Base-by-base conservation (phyloP, 1,139 yeast genomes). In the Scheffersomyces parashehatae region DNA sequence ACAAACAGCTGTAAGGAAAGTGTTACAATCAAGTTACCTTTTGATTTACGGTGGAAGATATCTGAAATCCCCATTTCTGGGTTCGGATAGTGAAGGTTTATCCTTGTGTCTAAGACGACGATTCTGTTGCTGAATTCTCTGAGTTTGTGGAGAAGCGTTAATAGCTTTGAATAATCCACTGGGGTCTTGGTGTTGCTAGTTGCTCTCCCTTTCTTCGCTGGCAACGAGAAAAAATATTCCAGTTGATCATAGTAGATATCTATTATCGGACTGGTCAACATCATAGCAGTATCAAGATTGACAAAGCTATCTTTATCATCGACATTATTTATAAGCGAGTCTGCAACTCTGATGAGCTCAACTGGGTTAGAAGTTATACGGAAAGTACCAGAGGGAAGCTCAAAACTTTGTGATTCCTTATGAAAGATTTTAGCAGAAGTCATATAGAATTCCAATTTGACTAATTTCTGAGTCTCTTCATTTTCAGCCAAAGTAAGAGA, bases 191-290 rank as follows among this genome's bases (percentile, higher is more conserved):
- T 28, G 42, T 44, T 31, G n/a, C 35, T 15, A 14, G 36, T 14
- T 28, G 20, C 29, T 20, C 24, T 42, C 42, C 33, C 44, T 28
- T 8, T 46, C 39, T 15, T 48, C 37, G 31, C 45, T 35, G 38
- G 35, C 4, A 48, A 38, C 13, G 46, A 37, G 40, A 51, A 47
- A 33, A 51, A 40, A 13, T 42, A 45, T 35, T 58, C 65, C 29
- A 64, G 47, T 47, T 74, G 79, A 48, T 74, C 79, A 41, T 68
- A 68, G 48, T 68, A 74, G 26, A 73, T 44, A 46, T 69, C 69
- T 32, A 73, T 44, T 1, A 59, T 57, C 3, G 78, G 77, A 39
- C 64, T 64, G 4, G 76, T 55, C 37, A 61, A 39, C 14, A 46
- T 44, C 26, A 50, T 37, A n/a, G 39, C 34, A 3, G 55, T 40